These are phyloP conservation scores for Botrytis deweyae DNA, from an alignment of 2,329 filamentous ascomycete genomes.

Conservation along the genomic window DNA sequence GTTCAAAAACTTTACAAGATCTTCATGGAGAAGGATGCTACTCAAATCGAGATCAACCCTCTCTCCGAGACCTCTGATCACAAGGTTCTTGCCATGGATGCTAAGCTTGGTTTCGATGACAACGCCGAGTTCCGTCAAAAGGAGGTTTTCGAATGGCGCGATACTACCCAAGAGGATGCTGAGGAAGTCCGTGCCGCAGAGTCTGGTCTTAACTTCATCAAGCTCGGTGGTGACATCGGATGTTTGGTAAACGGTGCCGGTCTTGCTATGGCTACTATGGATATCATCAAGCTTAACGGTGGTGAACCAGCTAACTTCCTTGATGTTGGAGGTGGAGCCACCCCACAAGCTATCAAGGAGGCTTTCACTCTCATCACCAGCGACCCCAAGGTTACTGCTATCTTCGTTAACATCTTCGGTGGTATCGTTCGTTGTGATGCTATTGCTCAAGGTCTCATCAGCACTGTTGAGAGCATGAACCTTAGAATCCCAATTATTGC, in stretches of 20 bases:
- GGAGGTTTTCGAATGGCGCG: slow-evolving; percentile 91
- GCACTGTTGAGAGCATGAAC: slow-evolving; percentile 91
- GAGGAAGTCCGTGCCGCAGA: slow-evolving; percentile 97
- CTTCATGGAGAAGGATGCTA: slow-evolving; percentile 97
- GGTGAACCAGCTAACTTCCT: slow-evolving; percentile 97
- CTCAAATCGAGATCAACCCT: slow-evolving; percentile 99
- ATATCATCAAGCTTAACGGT: slow-evolving; percentile 99
- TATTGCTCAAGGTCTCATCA: slow-evolving; percentile 93
- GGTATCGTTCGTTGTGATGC: slow-evolving; percentile 98
- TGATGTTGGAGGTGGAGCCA: slow-evolving; percentile 96
- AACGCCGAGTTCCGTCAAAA: slow-evolving; percentile 98
- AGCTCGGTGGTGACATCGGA: slow-evolving; percentile 98
- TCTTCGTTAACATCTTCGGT: slow-evolving; percentile 99
- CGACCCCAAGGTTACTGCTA: slow-evolving; percentile 95
- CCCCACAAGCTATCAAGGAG: slow-evolving; percentile 92
- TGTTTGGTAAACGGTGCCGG: slow-evolving; percentile 98
- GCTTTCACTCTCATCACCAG: slow-evolving; percentile 98
- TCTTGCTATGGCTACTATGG: slow-evolving; percentile 99
- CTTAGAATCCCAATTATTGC: slow-evolving; percentile 96
- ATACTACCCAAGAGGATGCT: slow-evolving; percentile 91
- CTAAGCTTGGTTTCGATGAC: slow-evolving; percentile 98
- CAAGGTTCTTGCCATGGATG: slow-evolving; percentile 98
- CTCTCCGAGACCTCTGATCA: slow-evolving; percentile 97
- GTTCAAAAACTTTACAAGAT: slow-evolving; percentile 99
- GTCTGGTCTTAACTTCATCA: slow-evolving; percentile 98